A percentile compares a stretch with the other conserved stretches of the same genome.
These are phyloP conservation scores for Fragilaria crotonensis DNA, from an alignment of 108 stramenopile genomes.

Conservation along the genomic window DNA sequence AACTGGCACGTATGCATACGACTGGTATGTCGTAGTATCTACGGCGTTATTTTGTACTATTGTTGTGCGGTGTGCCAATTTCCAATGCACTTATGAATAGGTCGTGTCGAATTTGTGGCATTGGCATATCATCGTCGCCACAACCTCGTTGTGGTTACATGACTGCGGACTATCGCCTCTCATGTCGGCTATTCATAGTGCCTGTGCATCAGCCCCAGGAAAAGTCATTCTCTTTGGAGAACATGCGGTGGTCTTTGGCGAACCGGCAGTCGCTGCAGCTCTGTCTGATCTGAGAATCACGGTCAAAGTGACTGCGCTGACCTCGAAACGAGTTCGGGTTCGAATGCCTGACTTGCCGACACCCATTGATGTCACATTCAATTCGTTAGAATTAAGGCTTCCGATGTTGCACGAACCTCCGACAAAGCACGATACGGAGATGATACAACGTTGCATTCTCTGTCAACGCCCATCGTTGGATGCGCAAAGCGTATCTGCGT, in stretches of 20 bases:
- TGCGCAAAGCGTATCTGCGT: not conserved
- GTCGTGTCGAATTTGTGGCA: too few species aligned
- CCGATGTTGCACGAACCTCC: slow-evolving; percentile 6
- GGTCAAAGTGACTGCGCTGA: slow-evolving; percentile 5
- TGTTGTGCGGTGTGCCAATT: too few species aligned
- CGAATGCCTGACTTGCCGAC: slow-evolving; percentile 12
- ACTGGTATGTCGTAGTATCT: too few species aligned
- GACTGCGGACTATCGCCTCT: too few species aligned
- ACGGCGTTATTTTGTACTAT: too few species aligned
- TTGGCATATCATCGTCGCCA: too few species aligned
- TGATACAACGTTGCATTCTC: not conserved
- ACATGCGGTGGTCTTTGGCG: slow-evolving; percentile 51
- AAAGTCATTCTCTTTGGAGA: slow-evolving; percentile 66
- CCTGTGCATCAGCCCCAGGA: slow-evolving; percentile 38
- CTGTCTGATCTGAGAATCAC: slow-evolving; percentile 39
- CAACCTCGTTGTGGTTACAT: too few species aligned
- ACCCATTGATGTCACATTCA: slow-evolving; percentile 1
- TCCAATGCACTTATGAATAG: too few species aligned
- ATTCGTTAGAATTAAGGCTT: not conserved
- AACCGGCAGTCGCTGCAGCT: slow-evolving; percentile 44
- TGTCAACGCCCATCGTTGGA: not conserved
- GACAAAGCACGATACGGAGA: slow-evolving; percentile 6
- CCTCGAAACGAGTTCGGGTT: not conserved
- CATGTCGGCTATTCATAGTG: too few species aligned
- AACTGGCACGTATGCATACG: too few species aligned